phyloP scores from a whole-genome alignment of 176 grass and related monocot species.

The Alopecurus myosuroides region DNA sequence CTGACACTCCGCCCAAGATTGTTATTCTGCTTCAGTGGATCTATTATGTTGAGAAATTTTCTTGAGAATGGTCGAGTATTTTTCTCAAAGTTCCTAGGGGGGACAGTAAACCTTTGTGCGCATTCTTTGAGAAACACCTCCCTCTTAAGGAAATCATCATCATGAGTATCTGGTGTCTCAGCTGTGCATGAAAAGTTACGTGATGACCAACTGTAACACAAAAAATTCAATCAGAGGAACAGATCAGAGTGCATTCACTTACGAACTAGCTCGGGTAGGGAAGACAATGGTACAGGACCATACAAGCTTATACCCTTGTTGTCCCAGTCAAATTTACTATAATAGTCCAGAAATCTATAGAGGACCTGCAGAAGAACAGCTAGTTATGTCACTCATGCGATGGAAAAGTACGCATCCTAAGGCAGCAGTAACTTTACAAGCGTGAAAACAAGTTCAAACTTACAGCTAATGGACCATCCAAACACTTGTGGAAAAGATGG shows the following conservation, averaged over 20 bases:
- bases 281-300: constrained; percentile 69
- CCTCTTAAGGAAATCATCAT: constrained; percentile 37
- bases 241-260: constrained; percentile 37
- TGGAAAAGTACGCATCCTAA: constrained; percentile 5
- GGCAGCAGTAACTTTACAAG: neutral
- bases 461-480: constrained; percentile 76
- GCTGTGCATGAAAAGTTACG: constrained; percentile 42
- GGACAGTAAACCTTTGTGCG: constrained; percentile 36
- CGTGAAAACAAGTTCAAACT: constrained; percentile 18
- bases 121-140: constrained; percentile 61
- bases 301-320: constrained; percentile 68
- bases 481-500: constrained; percentile 61
- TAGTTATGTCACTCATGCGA: constrained; percentile 3
- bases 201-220: constrained; percentile 15
- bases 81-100: constrained; percentile 43
- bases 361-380: constrained; percentile 60
- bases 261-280: constrained; percentile 76
- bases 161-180: constrained; percentile 37
- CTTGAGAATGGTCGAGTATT: constrained; percentile 36
- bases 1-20: constrained; percentile 94
- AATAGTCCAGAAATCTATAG: constrained; percentile 90
- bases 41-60: constrained; percentile 89
- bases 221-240: constrained; percentile 3
- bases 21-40: constrained; percentile 78
- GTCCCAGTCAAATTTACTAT: constrained; percentile 96